Evolutionary conservation across 192 early-diverging fungal genomes (phyloP).

Genomic region (Lunasporangiospora selenospora): DNA sequence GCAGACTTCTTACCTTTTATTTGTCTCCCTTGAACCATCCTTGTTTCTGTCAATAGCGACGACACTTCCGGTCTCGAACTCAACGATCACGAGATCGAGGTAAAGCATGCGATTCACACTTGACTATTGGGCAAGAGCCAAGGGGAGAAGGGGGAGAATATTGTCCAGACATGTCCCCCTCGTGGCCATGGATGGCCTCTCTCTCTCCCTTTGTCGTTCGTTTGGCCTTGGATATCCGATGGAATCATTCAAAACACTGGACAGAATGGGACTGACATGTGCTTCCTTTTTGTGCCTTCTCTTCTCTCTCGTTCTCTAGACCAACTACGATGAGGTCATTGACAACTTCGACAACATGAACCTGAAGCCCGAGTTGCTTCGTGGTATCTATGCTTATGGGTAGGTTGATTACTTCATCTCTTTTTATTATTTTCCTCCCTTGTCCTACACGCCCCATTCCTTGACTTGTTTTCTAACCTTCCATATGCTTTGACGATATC

Average conservation of each 20-base stretch:
- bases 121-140: background rate
- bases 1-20: background rate
- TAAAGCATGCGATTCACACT: conserved; percentile 18
- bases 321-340: conserved; percentile 95
- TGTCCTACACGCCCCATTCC: background rate
- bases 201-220: background rate
- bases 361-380: conserved; percentile 88
- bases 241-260: background rate
- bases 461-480: background rate
- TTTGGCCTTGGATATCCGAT: background rate
- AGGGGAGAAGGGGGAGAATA: background rate
- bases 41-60: conserved; percentile 11
- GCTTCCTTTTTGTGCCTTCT: conserved; percentile 2
- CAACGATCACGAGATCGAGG: conserved; percentile 50
- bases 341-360: conserved; percentile 98
- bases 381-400: conserved; percentile 98
- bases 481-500: no score
- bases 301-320: conserved; percentile 45
- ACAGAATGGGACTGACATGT: no score
- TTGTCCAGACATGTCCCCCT: background rate
- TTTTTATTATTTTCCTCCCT: background rate
- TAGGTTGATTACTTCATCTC: no score
- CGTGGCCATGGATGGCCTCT: background rate
- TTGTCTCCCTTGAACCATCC: background rate
- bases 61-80: conserved; percentile 38